Conservation (phyloP, 371 early-diverging fungal species). For the Saksenaea oblongispora region DNA sequence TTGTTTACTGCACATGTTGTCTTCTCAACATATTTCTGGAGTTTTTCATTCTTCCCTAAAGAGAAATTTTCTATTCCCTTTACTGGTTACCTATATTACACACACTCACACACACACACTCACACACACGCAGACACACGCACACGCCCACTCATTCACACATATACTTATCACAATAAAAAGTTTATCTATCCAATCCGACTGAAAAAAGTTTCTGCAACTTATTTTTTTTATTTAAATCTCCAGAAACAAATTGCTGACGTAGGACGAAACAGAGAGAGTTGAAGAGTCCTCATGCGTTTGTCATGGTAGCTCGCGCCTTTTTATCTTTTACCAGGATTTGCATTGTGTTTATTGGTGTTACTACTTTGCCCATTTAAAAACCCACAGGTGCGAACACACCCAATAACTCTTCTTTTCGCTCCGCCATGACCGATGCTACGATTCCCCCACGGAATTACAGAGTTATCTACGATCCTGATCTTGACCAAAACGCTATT, state of each 20-base stretch:
- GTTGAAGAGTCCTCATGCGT: background rate
- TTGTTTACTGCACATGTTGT: conserved; percentile 45
- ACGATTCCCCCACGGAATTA: background rate
- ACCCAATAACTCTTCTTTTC: background rate
- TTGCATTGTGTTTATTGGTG: background rate
- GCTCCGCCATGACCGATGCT: background rate
- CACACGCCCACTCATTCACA: too few species aligned
- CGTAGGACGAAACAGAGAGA: background rate
- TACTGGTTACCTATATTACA: background rate
- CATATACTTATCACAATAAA: too few species aligned
- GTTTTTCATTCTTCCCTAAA: conserved; percentile 3
- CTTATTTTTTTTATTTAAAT: background rate
- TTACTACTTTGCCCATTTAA: background rate
- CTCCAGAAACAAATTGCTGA: background rate
- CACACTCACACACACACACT: too few species aligned
- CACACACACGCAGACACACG: too few species aligned
- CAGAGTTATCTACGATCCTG: background rate
- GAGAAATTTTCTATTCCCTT: background rate
- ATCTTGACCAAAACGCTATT: background rate
- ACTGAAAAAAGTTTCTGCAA: background rate
- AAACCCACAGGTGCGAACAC: background rate
- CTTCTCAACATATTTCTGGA: conserved; percentile 47
- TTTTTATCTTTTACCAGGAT: background rate
- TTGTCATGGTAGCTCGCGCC: conserved; percentile 1
- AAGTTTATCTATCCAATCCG: background rate